Evolutionary conservation across 352 stramenopile genomes (phyloP).

Genomic region (Pilasporangium apinafurcum): DNA sequence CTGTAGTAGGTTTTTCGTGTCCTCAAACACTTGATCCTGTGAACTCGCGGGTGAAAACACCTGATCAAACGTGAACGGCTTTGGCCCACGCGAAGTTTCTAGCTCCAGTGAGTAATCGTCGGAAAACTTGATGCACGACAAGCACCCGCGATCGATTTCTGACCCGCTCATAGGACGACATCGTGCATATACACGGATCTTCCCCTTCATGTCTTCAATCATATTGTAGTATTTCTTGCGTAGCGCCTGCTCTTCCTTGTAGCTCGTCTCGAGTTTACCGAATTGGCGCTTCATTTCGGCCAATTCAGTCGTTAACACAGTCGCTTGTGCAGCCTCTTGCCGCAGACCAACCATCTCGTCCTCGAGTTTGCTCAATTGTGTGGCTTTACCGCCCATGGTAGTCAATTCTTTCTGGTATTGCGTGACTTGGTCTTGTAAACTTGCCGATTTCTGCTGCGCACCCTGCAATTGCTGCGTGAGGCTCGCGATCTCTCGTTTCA

Average conservation of each 20-base stretch:
- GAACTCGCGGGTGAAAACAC: conserved; percentile 78
- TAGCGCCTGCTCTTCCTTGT: conserved; percentile 84
- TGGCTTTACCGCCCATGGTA: conserved; percentile 34
- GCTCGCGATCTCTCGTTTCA: conserved; percentile 37
- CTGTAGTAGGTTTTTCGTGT: conserved; percentile 90
- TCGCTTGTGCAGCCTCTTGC: conserved; percentile 39
- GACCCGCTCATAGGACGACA: conserved; percentile 88
- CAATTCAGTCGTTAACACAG: conserved; percentile 42
- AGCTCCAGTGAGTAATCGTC: conserved; percentile 87
- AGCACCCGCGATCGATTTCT: conserved; percentile 76
- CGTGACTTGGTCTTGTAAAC: conserved; percentile 41
- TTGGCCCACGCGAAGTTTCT: conserved; percentile 63
- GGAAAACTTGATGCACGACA: conserved; percentile 53
- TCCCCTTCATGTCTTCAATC: conserved; percentile 95
- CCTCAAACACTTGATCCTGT: conserved; percentile 88
- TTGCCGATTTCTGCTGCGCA: conserved; percentile 30
- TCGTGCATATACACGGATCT: conserved; percentile 91
- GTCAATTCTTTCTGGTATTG: conserved; percentile 43
- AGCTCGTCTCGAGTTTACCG: conserved; percentile 61
- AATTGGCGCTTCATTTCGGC: conserved; percentile 19
- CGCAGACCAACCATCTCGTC: conserved; percentile 46
- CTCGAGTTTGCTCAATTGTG: conserved; percentile 53
- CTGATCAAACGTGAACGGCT: conserved; percentile 88
- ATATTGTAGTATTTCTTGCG: conserved; percentile 95
- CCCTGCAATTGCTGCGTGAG: conserved; percentile 43